phyloP scores from a whole-genome alignment of 1,284 basidiomycete genomes.

The Trichosporon ovoides region DNA sequence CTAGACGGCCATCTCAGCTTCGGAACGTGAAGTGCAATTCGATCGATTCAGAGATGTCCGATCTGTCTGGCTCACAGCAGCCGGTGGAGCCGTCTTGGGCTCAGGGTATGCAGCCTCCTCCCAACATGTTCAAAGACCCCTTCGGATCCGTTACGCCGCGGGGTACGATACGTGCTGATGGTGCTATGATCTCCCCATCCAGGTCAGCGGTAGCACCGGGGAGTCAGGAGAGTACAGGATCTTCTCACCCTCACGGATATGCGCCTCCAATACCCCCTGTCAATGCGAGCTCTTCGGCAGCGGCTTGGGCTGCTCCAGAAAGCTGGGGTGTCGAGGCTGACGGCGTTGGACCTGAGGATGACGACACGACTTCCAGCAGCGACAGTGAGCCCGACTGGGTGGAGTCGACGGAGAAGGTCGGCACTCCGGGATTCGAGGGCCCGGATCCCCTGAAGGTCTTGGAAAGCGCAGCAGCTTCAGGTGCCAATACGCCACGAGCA shows the following conservation, averaged over 20 bases:
- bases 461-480: background rate
- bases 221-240: conserved; percentile 1
- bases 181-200: conserved; percentile 6
- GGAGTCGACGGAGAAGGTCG: background rate
- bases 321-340: conserved; percentile 55
- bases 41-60: conserved; percentile 29
- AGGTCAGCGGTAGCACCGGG: background rate
- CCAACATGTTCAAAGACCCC: conserved; percentile 44
- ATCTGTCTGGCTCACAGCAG: conserved; percentile 20
- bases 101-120: conserved; percentile 7
- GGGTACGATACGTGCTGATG: background rate
- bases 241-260: background rate
- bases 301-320: conserved; percentile 54
- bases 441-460: background rate
- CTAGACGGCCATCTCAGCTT: conserved; percentile 46
- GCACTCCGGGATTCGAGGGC: background rate
- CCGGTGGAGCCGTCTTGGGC: conserved; percentile 39
- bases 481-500: background rate
- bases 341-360: conserved; percentile 35
- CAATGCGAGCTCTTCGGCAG: conserved; percentile 15
- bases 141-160: conserved; percentile 21
- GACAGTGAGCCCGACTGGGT: conserved; percentile 2
- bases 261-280: conserved; percentile 15
- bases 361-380: conserved; percentile 19
- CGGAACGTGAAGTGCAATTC: conserved; percentile 43